Evolutionary conservation across 805 yeast species (phyloP).

Genomic region (Yarrowia yakushimensis): DNA sequence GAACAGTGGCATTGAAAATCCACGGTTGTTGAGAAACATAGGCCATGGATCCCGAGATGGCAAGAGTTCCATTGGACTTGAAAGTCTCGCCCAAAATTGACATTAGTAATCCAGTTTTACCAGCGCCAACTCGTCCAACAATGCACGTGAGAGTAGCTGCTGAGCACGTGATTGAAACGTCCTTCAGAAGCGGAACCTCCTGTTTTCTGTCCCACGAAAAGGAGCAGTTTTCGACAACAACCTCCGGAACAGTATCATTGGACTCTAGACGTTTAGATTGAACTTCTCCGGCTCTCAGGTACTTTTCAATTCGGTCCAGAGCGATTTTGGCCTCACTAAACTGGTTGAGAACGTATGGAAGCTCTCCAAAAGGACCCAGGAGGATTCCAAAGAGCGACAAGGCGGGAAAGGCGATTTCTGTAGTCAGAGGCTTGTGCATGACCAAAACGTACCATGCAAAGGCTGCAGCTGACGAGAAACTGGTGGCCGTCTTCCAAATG

Average conservation of each 20-base stretch:
- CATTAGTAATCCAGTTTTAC: constrained; percentile 68
- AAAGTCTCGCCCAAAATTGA: constrained; percentile 73
- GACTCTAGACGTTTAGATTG: too few species aligned
- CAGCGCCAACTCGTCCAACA: constrained; percentile 79
- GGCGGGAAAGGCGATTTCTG: constrained; percentile 78
- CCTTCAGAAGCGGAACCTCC: constrained; percentile 42
- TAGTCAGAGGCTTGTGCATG: constrained; percentile 64
- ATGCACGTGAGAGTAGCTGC: constrained; percentile 70
- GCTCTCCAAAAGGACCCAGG: constrained; percentile 59
- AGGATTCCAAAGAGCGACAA: constrained; percentile 63
- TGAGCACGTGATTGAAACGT: constrained; percentile 51
- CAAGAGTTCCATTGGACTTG: constrained; percentile 49
- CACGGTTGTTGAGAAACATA: constrained; percentile 76
- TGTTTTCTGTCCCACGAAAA: constrained; percentile 44
- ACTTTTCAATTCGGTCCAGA: constrained; percentile 74
- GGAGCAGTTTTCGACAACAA: constrained; percentile 32
- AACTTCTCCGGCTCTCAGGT: constrained; percentile 51
- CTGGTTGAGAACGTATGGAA: constrained; percentile 70
- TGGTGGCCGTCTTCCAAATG: constrained; percentile 84
- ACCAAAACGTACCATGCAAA: constrained; percentile 75
- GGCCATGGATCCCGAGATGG: constrained; percentile 50
- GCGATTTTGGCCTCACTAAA: constrained; percentile 88
- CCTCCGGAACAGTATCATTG: too few species aligned
- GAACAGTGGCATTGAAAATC: constrained; percentile 77
- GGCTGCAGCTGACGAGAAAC: constrained; percentile 81